phyloP scores from a whole-genome alignment of 2,329 filamentous ascomycete genomes.

The Kalmusia sp. region DNA sequence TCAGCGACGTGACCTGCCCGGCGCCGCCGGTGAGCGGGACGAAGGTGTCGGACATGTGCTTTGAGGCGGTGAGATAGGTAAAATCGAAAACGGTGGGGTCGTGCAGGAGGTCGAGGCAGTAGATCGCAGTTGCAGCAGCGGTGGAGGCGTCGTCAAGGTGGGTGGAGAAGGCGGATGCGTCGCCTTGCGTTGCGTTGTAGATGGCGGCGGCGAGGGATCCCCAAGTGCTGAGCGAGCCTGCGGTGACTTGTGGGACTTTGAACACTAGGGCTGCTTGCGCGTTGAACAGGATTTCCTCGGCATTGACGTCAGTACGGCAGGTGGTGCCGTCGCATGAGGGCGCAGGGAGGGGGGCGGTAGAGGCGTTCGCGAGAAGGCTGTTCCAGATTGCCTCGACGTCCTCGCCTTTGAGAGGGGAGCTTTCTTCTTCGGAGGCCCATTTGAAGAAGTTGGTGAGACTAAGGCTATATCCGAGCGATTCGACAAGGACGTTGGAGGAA shows the following conservation, averaged over 20 bases:
- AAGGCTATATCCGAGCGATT: slow-evolving; percentile 45
- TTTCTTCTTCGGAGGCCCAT: slow-evolving; percentile 39
- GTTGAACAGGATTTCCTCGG: slow-evolving; percentile 36
- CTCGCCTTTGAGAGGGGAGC: slow-evolving; percentile 39
- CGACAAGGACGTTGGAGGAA: slow-evolving; percentile 42
- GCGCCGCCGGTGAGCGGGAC: slow-evolving; percentile 44
- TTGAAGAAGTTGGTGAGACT: slow-evolving; percentile 46
- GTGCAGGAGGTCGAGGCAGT: slow-evolving; percentile 49
- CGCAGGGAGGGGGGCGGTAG: slow-evolving; percentile 40
- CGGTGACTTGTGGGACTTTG: background rate
- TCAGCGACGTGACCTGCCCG: slow-evolving; percentile 42
- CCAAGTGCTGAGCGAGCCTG: slow-evolving; percentile 2
- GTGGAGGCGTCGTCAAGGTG: background rate
- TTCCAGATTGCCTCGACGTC: slow-evolving; percentile 24
- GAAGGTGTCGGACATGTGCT: slow-evolving; percentile 35
- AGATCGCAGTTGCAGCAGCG: slow-evolving; percentile 40
- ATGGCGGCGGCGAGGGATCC: slow-evolving; percentile 26
- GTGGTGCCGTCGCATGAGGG: slow-evolving; percentile 34
- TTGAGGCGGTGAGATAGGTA: slow-evolving; percentile 25
- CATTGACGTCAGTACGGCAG: slow-evolving; percentile 29
- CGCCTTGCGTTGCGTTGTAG: slow-evolving; percentile 38
- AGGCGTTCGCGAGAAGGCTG: slow-evolving; percentile 35
- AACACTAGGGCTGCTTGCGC: slow-evolving; percentile 6
- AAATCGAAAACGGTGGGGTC: slow-evolving; percentile 20
- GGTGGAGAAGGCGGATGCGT: slow-evolving; percentile 46